phyloP scores from a whole-genome alignment of 2,329 filamentous ascomycete species.

The Arthrobotrys entomopaga region DNA sequence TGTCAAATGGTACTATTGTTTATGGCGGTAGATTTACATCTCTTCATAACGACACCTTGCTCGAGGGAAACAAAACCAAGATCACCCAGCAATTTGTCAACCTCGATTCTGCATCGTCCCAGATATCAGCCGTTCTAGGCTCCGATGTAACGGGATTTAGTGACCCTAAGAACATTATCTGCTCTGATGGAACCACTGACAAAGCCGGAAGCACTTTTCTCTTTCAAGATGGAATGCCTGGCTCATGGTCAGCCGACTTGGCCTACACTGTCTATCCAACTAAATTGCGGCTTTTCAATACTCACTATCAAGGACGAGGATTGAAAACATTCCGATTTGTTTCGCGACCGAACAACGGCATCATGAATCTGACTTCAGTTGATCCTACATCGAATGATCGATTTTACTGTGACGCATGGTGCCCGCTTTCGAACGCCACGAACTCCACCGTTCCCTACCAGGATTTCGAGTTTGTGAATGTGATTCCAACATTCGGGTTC shows the following conservation, averaged over 20 bases:
- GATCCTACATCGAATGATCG: constrained; percentile 77
- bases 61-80: constrained; percentile 70
- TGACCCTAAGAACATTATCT: constrained; percentile 83
- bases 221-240: constrained; percentile 71
- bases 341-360: constrained; percentile 84
- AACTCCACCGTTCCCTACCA: constrained; percentile 72
- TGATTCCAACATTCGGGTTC: constrained; percentile 86
- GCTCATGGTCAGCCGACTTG: constrained; percentile 85
- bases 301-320: constrained; percentile 81
- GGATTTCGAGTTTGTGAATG: constrained; percentile 91
- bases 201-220: constrained; percentile 84
- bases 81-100: constrained; percentile 76
- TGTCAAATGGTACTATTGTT: constrained; percentile 82
- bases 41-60: constrained; percentile 79
- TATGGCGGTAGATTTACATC: constrained; percentile 93
- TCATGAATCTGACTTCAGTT: constrained; percentile 94
- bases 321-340: constrained; percentile 89
- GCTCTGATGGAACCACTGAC: constrained; percentile 72
- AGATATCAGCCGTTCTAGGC: constrained; percentile 73
- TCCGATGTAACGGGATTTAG: constrained; percentile 72
- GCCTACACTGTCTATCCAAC: constrained; percentile 86
- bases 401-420: constrained; percentile 79
- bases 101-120: constrained; percentile 73
- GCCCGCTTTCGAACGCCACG: constrained; percentile 79
- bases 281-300: constrained; percentile 88